phyloP scores from a whole-genome alignment of 208 protist genomes.

The Trypanosoma brucei region DNA sequence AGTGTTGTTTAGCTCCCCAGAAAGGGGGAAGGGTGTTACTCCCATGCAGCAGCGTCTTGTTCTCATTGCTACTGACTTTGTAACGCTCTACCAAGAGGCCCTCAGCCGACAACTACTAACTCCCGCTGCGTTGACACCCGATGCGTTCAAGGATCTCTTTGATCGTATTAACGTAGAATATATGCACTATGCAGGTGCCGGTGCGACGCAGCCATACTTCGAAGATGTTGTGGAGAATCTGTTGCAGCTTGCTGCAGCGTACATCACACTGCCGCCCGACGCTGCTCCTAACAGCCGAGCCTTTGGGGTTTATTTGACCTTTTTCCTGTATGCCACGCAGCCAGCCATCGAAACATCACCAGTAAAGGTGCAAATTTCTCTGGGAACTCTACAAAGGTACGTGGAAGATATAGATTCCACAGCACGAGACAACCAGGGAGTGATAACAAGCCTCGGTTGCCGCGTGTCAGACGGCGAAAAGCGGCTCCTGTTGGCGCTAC shows the following conservation, averaged over 20 bases:
- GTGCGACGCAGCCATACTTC: constrained; percentile 40
- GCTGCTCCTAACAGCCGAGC: constrained; percentile 36
- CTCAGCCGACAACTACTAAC: constrained; percentile 5
- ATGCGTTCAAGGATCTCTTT: constrained; percentile 49
- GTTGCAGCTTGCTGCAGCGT: constrained; percentile 56
- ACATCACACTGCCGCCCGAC: constrained; percentile 47
- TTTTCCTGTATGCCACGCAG: constrained; percentile 67
- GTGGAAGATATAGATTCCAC: constrained; percentile 15
- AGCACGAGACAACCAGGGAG: not conserved
- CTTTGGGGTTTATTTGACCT: constrained; percentile 60
- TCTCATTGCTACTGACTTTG: constrained; percentile 58
- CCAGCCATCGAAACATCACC: constrained; percentile 19
- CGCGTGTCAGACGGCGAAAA: constrained; percentile 25
- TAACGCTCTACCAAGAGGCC: constrained; percentile 37
- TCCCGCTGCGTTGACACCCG: constrained; percentile 24
- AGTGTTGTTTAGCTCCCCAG: not conserved
- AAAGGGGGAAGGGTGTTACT: not conserved
- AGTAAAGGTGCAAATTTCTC: constrained; percentile 6
- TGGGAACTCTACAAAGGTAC: constrained; percentile 12
- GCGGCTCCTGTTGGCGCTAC: constrained; percentile 21
- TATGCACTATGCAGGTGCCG: constrained; percentile 65
- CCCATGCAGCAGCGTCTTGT: constrained; percentile 21
- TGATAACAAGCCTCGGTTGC: constrained; percentile 9
- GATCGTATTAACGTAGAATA: constrained; percentile 48
- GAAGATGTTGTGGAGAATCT: constrained; percentile 38